Base-by-base conservation (phyloP, 192 early-diverging fungal genomes). In the Mortierella hygrophila region DNA sequence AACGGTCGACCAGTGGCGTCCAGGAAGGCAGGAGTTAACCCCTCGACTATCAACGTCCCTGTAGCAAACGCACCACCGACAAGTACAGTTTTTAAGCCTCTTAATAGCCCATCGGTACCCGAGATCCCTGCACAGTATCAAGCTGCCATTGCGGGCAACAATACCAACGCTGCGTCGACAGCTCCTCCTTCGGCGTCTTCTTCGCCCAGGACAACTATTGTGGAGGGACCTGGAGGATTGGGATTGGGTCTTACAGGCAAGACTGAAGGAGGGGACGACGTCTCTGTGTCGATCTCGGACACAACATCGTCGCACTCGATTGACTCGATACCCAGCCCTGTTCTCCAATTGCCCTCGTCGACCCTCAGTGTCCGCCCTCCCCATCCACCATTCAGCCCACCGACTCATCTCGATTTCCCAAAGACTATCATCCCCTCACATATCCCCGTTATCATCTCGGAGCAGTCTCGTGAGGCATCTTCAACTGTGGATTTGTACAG, bases 381-480 rank as follows among this genome's bases (percentile, higher is more conserved):
- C n/a, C 80, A 57, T 63, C 87, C 83, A 41, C 79, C 84, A 7
- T 92, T 91, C 65, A 85, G 79, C 4, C 91, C 88, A n/a, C 85
- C 89, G 5, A 81, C 88, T 16, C 32, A 75, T 13, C 65, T 91
- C 29, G 96, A 96, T 57, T 90, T 90, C 29, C 97, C 96, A 11
- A 88, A 88, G 20, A 78, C 96, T 29, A 55, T 70, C 20, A 88
- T 97, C n/a, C 94, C 95, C 18, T 74, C 90, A 3, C 88, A 91
- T 54, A 93, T 96, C 2, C 92, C 92, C 4, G 88, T 97, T 8
- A 91, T 95, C 40, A 93, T 97, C 35, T 93, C 93, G 10, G 95
- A 96, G 83, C 96, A 97, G 47, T 93, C 93, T 8, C 89, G 91
- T 4, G 95, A 96, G 69, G 95, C 93, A 9, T 93, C 93, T 1